Conservation (phyloP, 805 yeast genomes). For the Blastobotrys mokoenaii region DNA sequence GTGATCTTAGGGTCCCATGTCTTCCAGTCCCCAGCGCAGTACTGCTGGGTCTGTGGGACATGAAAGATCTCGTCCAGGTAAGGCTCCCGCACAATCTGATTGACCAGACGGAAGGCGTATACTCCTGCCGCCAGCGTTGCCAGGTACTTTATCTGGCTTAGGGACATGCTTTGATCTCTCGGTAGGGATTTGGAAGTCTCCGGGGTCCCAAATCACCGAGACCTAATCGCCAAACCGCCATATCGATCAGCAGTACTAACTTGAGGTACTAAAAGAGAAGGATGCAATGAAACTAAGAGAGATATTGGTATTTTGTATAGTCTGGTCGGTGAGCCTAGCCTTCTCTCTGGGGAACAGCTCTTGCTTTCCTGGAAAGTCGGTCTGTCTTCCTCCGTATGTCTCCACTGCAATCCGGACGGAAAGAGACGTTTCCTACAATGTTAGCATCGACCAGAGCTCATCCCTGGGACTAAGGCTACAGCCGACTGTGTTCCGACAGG, state of each 20-base stretch:
- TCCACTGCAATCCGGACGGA: slow-evolving; percentile 24
- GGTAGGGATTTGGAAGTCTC: not conserved
- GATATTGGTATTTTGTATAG: no score
- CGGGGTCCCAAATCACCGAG: no score
- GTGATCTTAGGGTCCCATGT: slow-evolving; percentile 86
- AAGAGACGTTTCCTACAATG: slow-evolving; percentile 27
- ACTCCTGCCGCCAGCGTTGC: not conserved
- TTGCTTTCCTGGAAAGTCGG: not conserved
- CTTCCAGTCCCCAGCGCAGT: slow-evolving; percentile 51
- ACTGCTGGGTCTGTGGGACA: slow-evolving; percentile 64
- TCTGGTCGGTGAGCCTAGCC: not conserved
- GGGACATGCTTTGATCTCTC: not conserved
- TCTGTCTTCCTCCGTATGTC: slow-evolving; percentile 8
- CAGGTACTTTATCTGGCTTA: not conserved
- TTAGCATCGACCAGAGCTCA: slow-evolving; percentile 27
- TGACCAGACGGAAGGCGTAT: not conserved
- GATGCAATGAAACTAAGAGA: no score
- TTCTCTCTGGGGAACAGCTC: not conserved
- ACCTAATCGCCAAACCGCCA: no score
- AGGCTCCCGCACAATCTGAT: slow-evolving; percentile 17
- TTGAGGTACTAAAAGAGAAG: no score
- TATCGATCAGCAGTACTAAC: no score
- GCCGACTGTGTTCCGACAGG: slow-evolving; percentile 21
- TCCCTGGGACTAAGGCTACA: slow-evolving; percentile 30
- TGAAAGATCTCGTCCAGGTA: slow-evolving; percentile 75